These are phyloP conservation scores for Cryptococcus maquisensis DNA, from an alignment of 1,284 basidiomycete genomes.

Conservation along the genomic window DNA sequence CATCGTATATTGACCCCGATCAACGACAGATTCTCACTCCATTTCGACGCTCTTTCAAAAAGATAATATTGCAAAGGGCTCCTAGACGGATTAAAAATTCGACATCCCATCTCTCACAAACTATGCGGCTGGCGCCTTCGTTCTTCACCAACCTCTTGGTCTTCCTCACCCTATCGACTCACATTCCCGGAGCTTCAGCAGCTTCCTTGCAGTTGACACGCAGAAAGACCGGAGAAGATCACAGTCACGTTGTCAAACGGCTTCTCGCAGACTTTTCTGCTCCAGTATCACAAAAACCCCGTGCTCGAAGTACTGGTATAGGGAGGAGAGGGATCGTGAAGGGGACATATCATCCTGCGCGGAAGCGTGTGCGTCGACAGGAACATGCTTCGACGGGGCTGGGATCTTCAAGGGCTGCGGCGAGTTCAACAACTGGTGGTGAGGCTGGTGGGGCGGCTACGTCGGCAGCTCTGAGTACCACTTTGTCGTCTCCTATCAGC, in stretches of 20 bases:
- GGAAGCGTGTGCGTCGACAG: not conserved
- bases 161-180: not conserved
- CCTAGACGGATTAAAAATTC: not conserved
- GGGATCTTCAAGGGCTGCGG: too few species aligned
- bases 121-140: not conserved
- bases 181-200: not conserved
- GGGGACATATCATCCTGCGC: not conserved
- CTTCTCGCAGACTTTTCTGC: not conserved
- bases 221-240: not conserved
- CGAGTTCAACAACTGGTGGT: too few species aligned
- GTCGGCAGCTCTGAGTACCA: too few species aligned
- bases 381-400: not conserved
- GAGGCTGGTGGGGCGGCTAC: too few species aligned
- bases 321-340: not conserved
- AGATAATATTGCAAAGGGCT: not conserved
- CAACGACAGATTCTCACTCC: not conserved
- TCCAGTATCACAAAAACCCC: not conserved
- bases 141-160: not conserved
- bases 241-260: constrained; percentile 2
- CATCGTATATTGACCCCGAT: not conserved
- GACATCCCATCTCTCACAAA: not conserved
- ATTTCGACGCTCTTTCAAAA: too few species aligned
- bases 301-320: not conserved
- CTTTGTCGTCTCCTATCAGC: too few species aligned
- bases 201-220: constrained; percentile 1